These are phyloP conservation scores for Chenopodium formosanum DNA, from an alignment of 148 eudicot genomes.

Conservation along the genomic window DNA sequence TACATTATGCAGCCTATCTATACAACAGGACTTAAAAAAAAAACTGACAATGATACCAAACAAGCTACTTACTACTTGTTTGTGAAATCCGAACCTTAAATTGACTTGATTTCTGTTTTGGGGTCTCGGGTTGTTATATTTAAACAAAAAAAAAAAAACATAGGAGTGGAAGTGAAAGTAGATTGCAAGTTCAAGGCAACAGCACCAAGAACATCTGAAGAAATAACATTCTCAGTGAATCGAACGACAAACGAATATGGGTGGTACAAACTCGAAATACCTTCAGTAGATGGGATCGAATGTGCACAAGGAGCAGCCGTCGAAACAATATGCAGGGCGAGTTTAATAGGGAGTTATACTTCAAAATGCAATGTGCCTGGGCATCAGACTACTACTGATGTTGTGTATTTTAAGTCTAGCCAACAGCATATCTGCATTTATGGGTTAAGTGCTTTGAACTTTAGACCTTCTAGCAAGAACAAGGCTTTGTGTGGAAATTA, in stretches of 20 bases:
- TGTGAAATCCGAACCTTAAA: background rate
- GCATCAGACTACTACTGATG: conserved; percentile 52
- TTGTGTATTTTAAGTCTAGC: conserved; percentile 58
- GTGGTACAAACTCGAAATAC: conserved; percentile 64
- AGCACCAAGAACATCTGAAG: conserved; percentile 63
- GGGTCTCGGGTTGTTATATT: background rate
- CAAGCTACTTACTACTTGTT: background rate
- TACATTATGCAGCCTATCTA: background rate
- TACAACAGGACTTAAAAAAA: no score
- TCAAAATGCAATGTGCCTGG: conserved; percentile 79
- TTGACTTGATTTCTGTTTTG: background rate
- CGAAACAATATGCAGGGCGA: conserved; percentile 62
- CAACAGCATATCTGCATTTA: conserved; percentile 71
- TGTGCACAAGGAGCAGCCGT: conserved; percentile 64
- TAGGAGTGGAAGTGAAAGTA: conserved; percentile 73
- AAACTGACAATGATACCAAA: background rate
- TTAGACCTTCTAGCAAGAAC: conserved; percentile 57
- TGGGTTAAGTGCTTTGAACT: conserved; percentile 64
- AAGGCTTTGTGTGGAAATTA: conserved; percentile 56
- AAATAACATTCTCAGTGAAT: conserved; percentile 72
- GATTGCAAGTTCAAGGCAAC: conserved; percentile 81
- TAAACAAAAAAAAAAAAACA: background rate
- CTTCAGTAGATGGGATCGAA: conserved; percentile 79
- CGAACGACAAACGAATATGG: conserved; percentile 79
- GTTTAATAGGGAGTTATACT: conserved; percentile 45